Evolutionary conservation across 2,329 filamentous ascomycete species (phyloP), one percentile per base, ranked within the genome.

Genomic region (Torrubiellomyces zombiae): DNA sequence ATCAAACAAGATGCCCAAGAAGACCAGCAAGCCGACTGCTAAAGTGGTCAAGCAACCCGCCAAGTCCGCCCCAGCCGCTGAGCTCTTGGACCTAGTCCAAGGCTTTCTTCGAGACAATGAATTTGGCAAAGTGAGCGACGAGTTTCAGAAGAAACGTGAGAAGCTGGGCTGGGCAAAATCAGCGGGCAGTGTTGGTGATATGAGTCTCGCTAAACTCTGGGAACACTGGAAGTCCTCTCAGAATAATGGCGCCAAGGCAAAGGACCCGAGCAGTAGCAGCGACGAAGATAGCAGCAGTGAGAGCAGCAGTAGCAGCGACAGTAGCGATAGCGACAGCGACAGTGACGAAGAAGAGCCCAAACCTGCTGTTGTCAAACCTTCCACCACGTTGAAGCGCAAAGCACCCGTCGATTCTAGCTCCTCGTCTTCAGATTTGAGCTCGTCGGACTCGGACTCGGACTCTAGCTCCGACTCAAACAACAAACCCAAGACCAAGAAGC

Each of bases 51-150:
- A 34, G 29, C 35, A 31, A 24, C 28, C 34, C 21, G 30, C 33
- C 15, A 30, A 33, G 19, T 16, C 43, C 7, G 28, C 54, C 23
- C 59, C 67, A 14, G 63, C 75, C 4, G 48, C 62, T 15, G 62
- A 76, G 46, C 55, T 83, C 18, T 55, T 83, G 42, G 65, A 71
- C 32, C 55, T 80, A 10, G 62, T 83, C 38, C 68, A 69, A 33
- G 50, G 53, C 13, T 83, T 82, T 47, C 58, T 83, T 24, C 60
- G 61, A 20, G 62, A 74, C 22, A 62, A 76, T 45, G 64, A 68
- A n/a, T 76, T 79, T 39, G 48, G 58, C 23, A 57, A 59, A 30
- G 67, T 76, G 22, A 65, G 64, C 40, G 54, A 60, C 30, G 63
- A 67, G 5, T 75, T 82, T 40, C 56, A 59, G 38, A 67, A 72